phyloP scores from a whole-genome alignment of 371 early-diverging fungal species.

The Chytridiales sp. region DNA sequence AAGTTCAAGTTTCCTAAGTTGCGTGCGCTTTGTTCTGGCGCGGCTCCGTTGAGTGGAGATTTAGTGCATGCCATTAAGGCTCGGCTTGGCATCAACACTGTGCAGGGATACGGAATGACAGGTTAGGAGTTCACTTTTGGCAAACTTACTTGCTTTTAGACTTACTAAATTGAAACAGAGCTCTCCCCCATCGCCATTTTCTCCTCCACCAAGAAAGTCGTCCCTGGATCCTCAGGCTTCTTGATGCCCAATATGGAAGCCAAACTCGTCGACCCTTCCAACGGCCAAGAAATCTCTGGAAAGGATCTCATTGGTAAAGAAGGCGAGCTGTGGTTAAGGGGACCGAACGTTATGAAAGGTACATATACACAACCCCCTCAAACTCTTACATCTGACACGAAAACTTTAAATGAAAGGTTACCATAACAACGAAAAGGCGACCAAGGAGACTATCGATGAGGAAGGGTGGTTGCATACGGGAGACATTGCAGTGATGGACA shows the following conservation, averaged over 20 bases:
- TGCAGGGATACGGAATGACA: conserved; percentile 60
- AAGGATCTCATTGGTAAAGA: conserved; percentile 9
- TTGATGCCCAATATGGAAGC: conserved; percentile 69
- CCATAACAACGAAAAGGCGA: conserved; percentile 53
- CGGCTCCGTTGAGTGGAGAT: conserved; percentile 73
- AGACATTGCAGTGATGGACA: conserved; percentile 70
- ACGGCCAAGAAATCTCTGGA: conserved; percentile 23
- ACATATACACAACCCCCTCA: no score
- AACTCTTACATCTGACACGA: no score
- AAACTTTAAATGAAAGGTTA: conserved; percentile 23
- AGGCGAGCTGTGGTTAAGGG: conserved; percentile 61
- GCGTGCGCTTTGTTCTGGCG: conserved; percentile 64
- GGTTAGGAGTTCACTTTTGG: conserved; percentile 36
- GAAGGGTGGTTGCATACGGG: conserved; percentile 81
- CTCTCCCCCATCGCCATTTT: neutral
- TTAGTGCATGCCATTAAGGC: conserved; percentile 52
- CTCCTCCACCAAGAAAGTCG: conserved; percentile 1
- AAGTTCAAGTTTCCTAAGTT: conserved; percentile 65
- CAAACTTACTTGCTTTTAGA: neutral
- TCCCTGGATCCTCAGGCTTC: conserved; percentile 66
- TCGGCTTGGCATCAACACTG: conserved; percentile 55
- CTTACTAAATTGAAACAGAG: neutral
- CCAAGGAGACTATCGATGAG: conserved; percentile 59
- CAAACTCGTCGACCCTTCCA: conserved; percentile 62
- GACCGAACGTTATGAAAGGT: conserved; percentile 70